A percentile compares a stretch with the other conserved stretches of the same genome.
phyloP scores from a whole-genome alignment of 495 filamentous ascomycete genomes.

The Hyaloscypha variabilis region DNA sequence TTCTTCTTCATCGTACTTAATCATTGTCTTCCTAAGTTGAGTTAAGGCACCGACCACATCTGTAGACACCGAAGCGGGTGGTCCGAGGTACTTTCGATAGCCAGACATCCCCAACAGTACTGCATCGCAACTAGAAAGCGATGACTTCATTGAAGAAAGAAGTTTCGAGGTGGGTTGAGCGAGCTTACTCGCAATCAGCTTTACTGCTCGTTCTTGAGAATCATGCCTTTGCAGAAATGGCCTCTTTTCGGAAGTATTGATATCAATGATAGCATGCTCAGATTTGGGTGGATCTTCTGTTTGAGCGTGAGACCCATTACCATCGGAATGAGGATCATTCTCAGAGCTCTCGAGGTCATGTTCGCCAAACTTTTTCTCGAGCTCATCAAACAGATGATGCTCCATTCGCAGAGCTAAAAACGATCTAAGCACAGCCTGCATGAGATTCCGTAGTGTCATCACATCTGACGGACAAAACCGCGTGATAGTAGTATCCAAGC shows the following conservation, averaged over 20 bases:
- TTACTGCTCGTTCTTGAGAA: conserved; percentile 30
- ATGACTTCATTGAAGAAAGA: conserved; percentile 45
- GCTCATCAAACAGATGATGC: conserved; percentile 40
- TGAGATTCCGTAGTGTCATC: conserved; percentile 47
- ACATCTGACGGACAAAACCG: conserved; percentile 51
- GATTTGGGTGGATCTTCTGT: neutral
- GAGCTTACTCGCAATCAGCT: conserved; percentile 44
- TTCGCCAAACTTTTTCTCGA: conserved; percentile 11
- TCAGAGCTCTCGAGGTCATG: neutral
- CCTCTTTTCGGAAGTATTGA: conserved; percentile 31
- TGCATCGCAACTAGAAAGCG: conserved; percentile 46
- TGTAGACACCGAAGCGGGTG: conserved; percentile 36
- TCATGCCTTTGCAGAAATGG: conserved; percentile 7
- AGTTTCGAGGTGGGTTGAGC: conserved; percentile 47
- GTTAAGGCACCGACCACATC: conserved; percentile 38
- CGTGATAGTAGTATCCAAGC: conserved; percentile 54
- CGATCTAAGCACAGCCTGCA: conserved; percentile 54
- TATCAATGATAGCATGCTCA: conserved; percentile 39
- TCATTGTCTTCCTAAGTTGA: conserved; percentile 39
- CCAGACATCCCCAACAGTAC: conserved; percentile 52
- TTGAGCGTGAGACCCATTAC: neutral
- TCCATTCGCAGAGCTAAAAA: conserved; percentile 48
- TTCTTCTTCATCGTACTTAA: conserved; percentile 38
- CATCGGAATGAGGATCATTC: neutral
- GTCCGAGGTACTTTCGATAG: conserved; percentile 43